These are phyloP conservation scores for Ganoderma lingzhi DNA, from an alignment of 1,284 basidiomycete species.

Conservation along the genomic window DNA sequence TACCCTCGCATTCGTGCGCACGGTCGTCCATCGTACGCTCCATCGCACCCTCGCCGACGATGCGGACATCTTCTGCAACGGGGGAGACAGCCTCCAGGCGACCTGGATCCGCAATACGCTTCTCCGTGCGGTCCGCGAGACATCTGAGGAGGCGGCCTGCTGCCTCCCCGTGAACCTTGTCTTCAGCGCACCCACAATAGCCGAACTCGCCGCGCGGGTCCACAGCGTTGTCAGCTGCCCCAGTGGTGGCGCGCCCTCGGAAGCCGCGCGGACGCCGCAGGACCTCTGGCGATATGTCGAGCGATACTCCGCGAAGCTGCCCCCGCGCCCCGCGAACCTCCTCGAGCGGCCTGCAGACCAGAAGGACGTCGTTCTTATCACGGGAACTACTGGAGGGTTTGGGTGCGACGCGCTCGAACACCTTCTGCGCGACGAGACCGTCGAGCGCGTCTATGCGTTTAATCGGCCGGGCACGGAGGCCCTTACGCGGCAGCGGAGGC, in stretches of 20 bases:
- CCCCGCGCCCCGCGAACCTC: slow-evolving; percentile 22
- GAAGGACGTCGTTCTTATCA: slow-evolving; percentile 38
- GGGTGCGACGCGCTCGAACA: slow-evolving; percentile 37
- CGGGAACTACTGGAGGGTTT: slow-evolving; percentile 40
- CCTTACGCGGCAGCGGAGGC: slow-evolving; percentile 41
- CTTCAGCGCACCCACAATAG: slow-evolving; percentile 46
- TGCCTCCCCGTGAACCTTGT: slow-evolving; percentile 43
- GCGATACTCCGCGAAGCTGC: slow-evolving; percentile 29
- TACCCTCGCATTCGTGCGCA: slow-evolving; percentile 40
- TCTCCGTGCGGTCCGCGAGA: slow-evolving; percentile 42
- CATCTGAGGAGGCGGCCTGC: slow-evolving; percentile 32
- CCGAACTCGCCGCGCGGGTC: slow-evolving; percentile 35
- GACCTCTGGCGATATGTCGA: slow-evolving; percentile 26
- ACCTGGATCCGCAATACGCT: slow-evolving; percentile 51
- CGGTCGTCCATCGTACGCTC: slow-evolving; percentile 40
- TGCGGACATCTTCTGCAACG: slow-evolving; percentile 50
- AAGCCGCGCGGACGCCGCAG: slow-evolving; percentile 16
- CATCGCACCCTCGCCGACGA: slow-evolving; percentile 35
- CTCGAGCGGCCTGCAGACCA: slow-evolving; percentile 11
- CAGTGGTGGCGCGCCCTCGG: background rate
- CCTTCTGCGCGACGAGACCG: slow-evolving; percentile 28
- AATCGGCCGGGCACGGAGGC: slow-evolving; percentile 30
- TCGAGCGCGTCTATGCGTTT: slow-evolving; percentile 37
- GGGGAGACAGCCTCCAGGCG: slow-evolving; percentile 49
- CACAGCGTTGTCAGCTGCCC: background rate